phyloP scores from a whole-genome alignment of 2,329 filamentous ascomycete genomes.

The Fusarium heterosporum region DNA sequence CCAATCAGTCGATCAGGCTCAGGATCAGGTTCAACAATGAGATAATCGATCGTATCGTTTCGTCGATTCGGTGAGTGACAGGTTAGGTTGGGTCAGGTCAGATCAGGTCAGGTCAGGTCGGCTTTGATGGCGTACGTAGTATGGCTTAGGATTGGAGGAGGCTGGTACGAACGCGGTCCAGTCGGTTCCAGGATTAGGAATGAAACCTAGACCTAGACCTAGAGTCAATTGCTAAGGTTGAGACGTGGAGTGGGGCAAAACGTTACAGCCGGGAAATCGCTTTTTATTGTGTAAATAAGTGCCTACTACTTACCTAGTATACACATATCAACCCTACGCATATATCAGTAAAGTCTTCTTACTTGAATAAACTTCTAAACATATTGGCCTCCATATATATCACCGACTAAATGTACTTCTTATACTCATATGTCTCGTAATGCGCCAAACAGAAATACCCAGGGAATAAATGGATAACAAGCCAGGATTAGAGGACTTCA shows the following conservation, averaged over 20 bases:
- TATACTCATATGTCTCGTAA: background rate
- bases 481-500: constrained; percentile 23
- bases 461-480: constrained; percentile 12
- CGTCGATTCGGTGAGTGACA: constrained; percentile 24
- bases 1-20: constrained; percentile 22
- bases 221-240: constrained; percentile 11
- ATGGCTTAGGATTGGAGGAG: constrained; percentile 28
- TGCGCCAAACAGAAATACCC: background rate
- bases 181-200: constrained; percentile 45
- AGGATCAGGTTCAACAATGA: background rate
- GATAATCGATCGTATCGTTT: background rate
- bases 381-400: no score
- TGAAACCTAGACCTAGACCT: constrained; percentile 36
- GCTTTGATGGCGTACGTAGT: constrained; percentile 25
- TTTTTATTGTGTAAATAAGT: no score
- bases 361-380: background rate
- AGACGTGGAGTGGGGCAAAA: constrained; percentile 44
- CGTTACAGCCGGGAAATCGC: constrained; percentile 10
- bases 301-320: background rate
- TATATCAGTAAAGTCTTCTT: background rate
- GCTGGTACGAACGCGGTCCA: constrained; percentile 45
- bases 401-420: background rate
- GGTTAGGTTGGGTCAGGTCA: constrained; percentile 10
- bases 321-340: background rate
- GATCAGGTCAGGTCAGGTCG: constrained; percentile 1